Base-by-base conservation (phyloP, 1,284 basidiomycete genomes). In the Neolentinus lepideus region DNA sequence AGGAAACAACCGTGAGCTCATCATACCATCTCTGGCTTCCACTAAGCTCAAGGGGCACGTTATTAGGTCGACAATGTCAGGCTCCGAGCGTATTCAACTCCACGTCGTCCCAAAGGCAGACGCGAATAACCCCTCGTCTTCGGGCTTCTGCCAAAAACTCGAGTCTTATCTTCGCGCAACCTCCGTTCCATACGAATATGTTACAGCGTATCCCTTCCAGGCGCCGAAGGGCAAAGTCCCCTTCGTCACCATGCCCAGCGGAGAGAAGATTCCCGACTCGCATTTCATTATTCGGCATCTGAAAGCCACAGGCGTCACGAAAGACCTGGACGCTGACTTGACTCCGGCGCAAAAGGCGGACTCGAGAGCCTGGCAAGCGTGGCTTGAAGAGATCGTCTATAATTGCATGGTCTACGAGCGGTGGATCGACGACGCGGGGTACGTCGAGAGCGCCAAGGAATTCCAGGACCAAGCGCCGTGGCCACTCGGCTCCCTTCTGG, bases 101-200 rank as follows among this genome's bases (percentile, higher is more conserved):
- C 57, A 66, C 33, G 68, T 63, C n/a, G 57, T 68, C 1, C 56
- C 61, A 3, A 71, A 69, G 52, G 55, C 58, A n/a, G 27, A n/a
- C 6, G 52, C 54, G 16, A 53, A 63, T 35, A 51, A 26, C 2
- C 64, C 67, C 19, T 70, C 68, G 16, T 10, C 31, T 1, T 69
- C 68, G n/a, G 69, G 66, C 6, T 69, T 67, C 59, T 71, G 68
- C 57, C 67, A 71, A 59, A 69, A 71, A 36, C 58, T 69, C 2
- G 70, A 69, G 54, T 60, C 60, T 2, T 69, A 67, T 57, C 59
- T 62, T 12, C 67, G 68, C 0, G 66, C 62, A 22, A 59, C 59
- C 1, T 60, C 56, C 51, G 12, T 38, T 3, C 11, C 33, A 1
- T 58, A 58, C 55, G 54, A 45, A 14, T 26, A 52, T 27, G 43